Conservation (phyloP, 2,329 filamentous ascomycete genomes). For the Colletotrichum lini region DNA sequence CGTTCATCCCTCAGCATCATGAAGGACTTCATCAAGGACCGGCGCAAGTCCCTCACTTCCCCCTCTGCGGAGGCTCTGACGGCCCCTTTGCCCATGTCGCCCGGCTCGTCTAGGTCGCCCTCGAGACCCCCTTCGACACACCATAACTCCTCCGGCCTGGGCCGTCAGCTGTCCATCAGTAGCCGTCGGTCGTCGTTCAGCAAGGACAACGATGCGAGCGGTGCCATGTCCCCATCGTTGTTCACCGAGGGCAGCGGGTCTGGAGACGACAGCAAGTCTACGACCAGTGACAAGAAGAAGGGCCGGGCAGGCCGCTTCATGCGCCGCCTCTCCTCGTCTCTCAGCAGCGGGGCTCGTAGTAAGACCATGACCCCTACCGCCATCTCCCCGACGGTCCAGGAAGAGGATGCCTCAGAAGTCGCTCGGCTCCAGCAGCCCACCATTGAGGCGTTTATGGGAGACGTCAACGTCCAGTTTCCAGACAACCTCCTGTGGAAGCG, state of each 20-base stretch:
- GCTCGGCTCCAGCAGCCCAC: slow-evolving; percentile 52
- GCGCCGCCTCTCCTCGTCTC: slow-evolving; percentile 70
- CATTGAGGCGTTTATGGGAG: slow-evolving; percentile 80
- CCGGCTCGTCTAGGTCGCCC: slow-evolving; percentile 57
- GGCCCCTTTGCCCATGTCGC: slow-evolving; percentile 45
- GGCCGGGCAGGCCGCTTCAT: slow-evolving; percentile 71
- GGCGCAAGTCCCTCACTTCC: slow-evolving; percentile 66
- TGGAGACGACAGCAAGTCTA: slow-evolving; percentile 62
- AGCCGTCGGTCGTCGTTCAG: slow-evolving; percentile 69
- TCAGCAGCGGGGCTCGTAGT: slow-evolving; percentile 58
- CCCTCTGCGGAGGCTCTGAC: slow-evolving; percentile 60
- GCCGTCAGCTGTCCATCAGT: slow-evolving; percentile 75
- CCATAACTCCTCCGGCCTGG: slow-evolving; percentile 62
- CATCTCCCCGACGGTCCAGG: slow-evolving; percentile 66
- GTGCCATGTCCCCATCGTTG: slow-evolving; percentile 56
- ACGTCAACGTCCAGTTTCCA: slow-evolving; percentile 97
- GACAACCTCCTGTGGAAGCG: slow-evolving; percentile 98
- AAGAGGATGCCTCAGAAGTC: slow-evolving; percentile 60
- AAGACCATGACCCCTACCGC: slow-evolving; percentile 60
- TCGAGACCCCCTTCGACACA: slow-evolving; percentile 64
- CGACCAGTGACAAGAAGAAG: slow-evolving; percentile 61
- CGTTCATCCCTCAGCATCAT: slow-evolving; percentile 73
- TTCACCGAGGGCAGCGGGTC: slow-evolving; percentile 62
- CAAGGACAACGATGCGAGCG: slow-evolving; percentile 55
- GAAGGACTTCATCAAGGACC: slow-evolving; percentile 73